These are phyloP conservation scores for Actinomucor elegans DNA, from an alignment of 371 early-diverging fungal genomes.

Conservation along the genomic window DNA sequence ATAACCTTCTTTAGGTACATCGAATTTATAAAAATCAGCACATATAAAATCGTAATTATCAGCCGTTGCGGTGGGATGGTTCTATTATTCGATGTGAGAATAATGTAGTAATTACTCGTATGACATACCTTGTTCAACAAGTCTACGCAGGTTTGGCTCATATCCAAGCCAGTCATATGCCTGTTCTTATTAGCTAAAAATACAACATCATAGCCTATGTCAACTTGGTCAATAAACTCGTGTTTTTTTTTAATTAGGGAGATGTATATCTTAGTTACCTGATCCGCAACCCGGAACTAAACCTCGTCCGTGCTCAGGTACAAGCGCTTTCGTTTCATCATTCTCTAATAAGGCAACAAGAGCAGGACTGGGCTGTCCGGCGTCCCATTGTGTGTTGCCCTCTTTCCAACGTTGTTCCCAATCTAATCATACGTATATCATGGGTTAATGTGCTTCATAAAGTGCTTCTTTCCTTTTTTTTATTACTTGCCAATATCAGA, in stretches of 20 bases:
- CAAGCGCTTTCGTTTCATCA: conserved; percentile 45
- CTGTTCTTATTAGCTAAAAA: conserved; percentile 60
- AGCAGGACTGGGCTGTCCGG: conserved; percentile 63
- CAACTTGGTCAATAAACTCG: conserved; percentile 1
- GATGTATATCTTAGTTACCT: conserved; percentile 27
- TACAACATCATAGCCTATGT: conserved; percentile 72
- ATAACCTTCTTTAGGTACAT: conserved; percentile 55
- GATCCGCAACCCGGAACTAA: conserved; percentile 89
- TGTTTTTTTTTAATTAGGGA: not conserved
- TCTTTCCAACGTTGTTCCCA: conserved; percentile 63
- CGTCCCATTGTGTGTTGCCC: conserved; percentile 64
- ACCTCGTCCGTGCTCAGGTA: conserved; percentile 59
- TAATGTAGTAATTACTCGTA: not conserved
- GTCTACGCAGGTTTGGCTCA: conserved; percentile 67
- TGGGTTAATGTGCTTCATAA: not conserved
- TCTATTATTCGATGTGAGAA: conserved; percentile 10
- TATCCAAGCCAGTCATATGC: conserved; percentile 70
- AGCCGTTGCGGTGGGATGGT: conserved; percentile 25
- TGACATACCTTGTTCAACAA: conserved; percentile 43
- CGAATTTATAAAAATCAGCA: conserved; percentile 77
- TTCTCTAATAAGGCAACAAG: conserved; percentile 62
- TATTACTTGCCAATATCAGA: not conserved
- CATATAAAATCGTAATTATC: conserved; percentile 51
- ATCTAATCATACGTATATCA: conserved; percentile 20
- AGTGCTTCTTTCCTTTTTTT: too few species aligned